phyloP scores from a whole-genome alignment of 2,329 filamentous ascomycete species.

The Coniochaeta sp. region DNA sequence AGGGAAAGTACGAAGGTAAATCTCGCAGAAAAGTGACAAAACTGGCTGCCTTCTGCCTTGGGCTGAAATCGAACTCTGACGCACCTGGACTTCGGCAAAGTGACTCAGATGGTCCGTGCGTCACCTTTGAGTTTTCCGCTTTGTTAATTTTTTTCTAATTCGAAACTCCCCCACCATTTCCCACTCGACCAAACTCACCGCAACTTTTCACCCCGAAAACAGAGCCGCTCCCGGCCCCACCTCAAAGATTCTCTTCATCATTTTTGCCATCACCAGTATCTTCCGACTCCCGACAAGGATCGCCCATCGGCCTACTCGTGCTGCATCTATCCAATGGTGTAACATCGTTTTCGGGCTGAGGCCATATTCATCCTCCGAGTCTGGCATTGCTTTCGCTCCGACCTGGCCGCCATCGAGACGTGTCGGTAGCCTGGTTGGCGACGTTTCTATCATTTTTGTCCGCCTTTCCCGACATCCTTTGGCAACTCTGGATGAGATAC shows the following conservation, averaged over 20 bases:
- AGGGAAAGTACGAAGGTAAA: background rate
- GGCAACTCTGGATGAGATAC: background rate
- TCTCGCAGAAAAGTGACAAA: background rate
- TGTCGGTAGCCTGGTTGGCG: background rate
- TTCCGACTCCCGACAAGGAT: background rate
- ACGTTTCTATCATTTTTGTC: background rate
- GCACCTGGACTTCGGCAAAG: background rate
- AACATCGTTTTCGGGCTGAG: background rate
- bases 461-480: background rate
- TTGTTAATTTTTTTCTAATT: background rate
- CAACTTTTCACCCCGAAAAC: background rate
- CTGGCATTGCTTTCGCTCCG: background rate
- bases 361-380: background rate
- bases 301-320: background rate
- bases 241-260: background rate
- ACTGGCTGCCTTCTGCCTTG: background rate
- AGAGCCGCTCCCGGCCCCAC: background rate
- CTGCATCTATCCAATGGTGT: background rate
- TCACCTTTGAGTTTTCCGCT: background rate
- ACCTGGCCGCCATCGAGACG: background rate
- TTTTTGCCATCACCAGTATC: slow-evolving; percentile 2
- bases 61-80: background rate
- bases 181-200: slow-evolving; percentile 1
- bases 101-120: slow-evolving; percentile 2
- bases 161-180: slow-evolving; percentile 1